Evolutionary conservation across 2,329 filamentous ascomycete species (phyloP).

Genomic region (Colletotrichum sp.): DNA sequence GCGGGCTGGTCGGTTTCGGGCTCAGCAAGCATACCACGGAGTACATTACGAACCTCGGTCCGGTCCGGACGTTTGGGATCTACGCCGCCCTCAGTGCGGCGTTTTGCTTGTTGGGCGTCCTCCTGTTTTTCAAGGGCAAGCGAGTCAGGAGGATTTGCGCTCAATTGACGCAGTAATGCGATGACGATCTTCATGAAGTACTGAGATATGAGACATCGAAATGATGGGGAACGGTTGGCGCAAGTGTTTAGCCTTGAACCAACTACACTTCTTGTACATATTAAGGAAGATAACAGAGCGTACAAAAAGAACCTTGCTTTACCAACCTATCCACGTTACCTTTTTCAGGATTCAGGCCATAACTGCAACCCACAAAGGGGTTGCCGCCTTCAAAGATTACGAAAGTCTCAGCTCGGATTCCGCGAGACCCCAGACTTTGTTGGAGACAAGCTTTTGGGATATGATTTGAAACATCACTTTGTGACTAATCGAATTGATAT

Average conservation of each 20-base stretch:
- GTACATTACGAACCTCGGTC: slow-evolving; percentile 22
- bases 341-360: not conserved
- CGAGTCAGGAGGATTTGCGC: not conserved
- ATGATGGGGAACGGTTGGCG: not conserved
- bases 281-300: not conserved
- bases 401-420: not conserved
- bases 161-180: not conserved
- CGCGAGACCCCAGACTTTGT: not conserved
- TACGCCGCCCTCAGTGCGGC: slow-evolving; percentile 10
- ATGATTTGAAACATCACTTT: not conserved
- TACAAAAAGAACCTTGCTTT: not conserved
- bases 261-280: not conserved
- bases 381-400: not conserved
- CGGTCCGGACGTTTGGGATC: slow-evolving; percentile 10
- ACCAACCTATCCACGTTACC: not conserved
- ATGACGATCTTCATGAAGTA: not conserved
- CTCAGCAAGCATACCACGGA: slow-evolving; percentile 14
- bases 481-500: not conserved
- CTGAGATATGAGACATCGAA: not conserved
- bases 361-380: not conserved
- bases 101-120: slow-evolving; percentile 3
- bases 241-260: not conserved
- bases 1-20: slow-evolving; percentile 12
- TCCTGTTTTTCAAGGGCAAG: slow-evolving; percentile 8
- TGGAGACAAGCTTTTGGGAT: not conserved